Evolutionary conservation across 352 stramenopile genomes (phyloP).

Genomic region (Globisporangium solare): DNA sequence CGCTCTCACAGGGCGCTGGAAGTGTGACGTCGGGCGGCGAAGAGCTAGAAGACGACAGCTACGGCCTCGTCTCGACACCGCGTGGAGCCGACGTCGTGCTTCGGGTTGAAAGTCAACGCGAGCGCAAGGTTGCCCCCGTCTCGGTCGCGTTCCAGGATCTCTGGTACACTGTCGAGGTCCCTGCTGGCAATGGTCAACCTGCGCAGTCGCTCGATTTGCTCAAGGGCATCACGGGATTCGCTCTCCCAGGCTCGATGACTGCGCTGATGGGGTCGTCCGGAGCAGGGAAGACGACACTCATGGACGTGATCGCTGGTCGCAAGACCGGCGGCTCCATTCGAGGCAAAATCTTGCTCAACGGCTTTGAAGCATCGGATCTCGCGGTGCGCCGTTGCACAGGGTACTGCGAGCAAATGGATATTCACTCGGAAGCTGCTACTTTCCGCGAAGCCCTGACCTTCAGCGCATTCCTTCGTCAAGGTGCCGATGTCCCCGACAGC

Average conservation of each 20-base stretch:
- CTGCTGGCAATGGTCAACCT: conserved; percentile 23
- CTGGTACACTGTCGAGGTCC: conserved; percentile 48
- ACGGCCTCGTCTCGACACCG: conserved; percentile 25
- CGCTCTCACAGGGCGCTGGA: background rate
- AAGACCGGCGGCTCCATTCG: conserved; percentile 78
- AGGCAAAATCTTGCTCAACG: conserved; percentile 68
- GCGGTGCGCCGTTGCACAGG: conserved; percentile 41
- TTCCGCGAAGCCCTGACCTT: no score
- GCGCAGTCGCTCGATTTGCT: conserved; percentile 40
- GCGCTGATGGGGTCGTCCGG: conserved; percentile 71
- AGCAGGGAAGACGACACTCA: conserved; percentile 92
- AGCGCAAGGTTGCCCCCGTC: conserved; percentile 28
- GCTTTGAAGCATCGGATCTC: conserved; percentile 40
- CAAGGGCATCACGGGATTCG: conserved; percentile 52
- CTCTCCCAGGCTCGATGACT: conserved; percentile 51
- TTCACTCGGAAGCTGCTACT: conserved; percentile 48
- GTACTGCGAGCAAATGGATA: conserved; percentile 68
- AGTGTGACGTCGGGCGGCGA: conserved; percentile 7
- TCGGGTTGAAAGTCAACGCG: conserved; percentile 16
- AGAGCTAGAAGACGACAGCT: conserved; percentile 11
- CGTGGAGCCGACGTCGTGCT: conserved; percentile 17
- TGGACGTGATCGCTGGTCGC: conserved; percentile 92
- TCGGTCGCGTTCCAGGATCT: conserved; percentile 54
- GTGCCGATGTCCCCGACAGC: no score
- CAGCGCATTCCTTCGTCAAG: no score